Base-by-base conservation (phyloP, 352 stramenopile genomes). In the Paralagenidium karlingii region DNA sequence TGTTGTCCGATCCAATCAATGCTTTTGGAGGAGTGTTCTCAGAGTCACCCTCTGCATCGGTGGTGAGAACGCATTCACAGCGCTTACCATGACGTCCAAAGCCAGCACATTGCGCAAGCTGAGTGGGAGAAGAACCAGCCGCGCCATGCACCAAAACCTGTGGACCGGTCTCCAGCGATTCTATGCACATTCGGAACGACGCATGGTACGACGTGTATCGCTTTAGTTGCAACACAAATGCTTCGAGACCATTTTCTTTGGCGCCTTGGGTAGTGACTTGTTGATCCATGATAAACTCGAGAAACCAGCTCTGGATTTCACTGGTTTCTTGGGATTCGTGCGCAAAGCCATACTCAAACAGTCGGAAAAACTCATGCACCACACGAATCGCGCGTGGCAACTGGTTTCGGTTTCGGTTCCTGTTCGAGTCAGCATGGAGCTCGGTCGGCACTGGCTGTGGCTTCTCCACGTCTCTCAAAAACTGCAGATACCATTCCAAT, bases 121-220 rank as follows among this genome's bases (percentile, higher is more conserved):
- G n/a, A n/a, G n/a, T n/a, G n/a, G n/a, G n/a, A n/a, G n/a, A n/a
- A n/a, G n/a, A n/a, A n/a, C n/a, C n/a, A n/a, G n/a, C n/a, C n/a
- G n/a, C n/a, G n/a, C n/a, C n/a, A n/a, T n/a, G n/a, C n/a, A n/a
- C n/a, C n/a, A n/a, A n/a, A n/a, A n/a, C n/a, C n/a, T n/a, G n/a
- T n/a, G n/a, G n/a, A n/a, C n/a, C n/a, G n/a, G n/a, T n/a, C n/a
- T n/a, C n/a, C 5, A 58, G 16, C 1, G 45, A 27, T 6, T 45
- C 27, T 7, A 45, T 32, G 8, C 41, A 36, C 24, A 82, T 43
- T 39, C 71, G 60, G 32, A 78, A 67, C 5, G 65, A 53, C 5
- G 64, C 53, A 38, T 84, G 68, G 36, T 82, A 84, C 24, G 70
- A 84, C 16, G 70, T 67, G 36, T 82, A 84, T 9, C 70, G 52